Evolutionary conservation across 257 asterid species (phyloP), one percentile per base, ranked within the genome.

Genomic region (Solanum pimpinellifolium): DNA sequence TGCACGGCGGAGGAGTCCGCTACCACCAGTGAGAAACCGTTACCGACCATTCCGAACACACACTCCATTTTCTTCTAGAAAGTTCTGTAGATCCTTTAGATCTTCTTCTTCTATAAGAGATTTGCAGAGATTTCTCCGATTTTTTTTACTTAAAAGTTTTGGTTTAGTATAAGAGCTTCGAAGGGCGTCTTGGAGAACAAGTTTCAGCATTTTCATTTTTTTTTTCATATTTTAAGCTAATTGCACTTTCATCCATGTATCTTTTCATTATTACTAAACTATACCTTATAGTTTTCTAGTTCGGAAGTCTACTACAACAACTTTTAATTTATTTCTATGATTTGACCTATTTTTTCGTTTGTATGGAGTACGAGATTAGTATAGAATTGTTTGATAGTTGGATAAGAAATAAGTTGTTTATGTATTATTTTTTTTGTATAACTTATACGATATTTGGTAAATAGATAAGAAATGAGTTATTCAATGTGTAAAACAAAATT

Each of bases 1-100:
- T 97, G 96, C 4, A 97, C 99, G 20, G 99, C 99, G 80, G 99
- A 97, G 69, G 99, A 35, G 75, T 97, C 99, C 16, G 99, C 99
- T 69, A 85, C 99, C 85, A 97, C 98, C 87, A 97, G 87, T 41
- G 98, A 96, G 87, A 95, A 97, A 29, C 94, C 98, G 78, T 97
- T 95, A 1, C 99, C 98, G 10, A 93, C 97, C 85, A 97, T 20
- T 27, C 99, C 99, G 47, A 97, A 97, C 13, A 97, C 99, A 4
- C 99, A 95, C 93, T 97, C 99, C 99, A 97, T 97, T 66, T 60
- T 73, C 44, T 59, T 73, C 80, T 49, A 33, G 29, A 49, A 27
- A 52, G 60, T 86, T 62, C 84, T 46, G 23, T 52, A 69, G 76
- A 69, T 29, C 11, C 23, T 8, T 69, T 3, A 27, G 27, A 25